These are phyloP conservation scores for Verbena officinalis DNA, from an alignment of 257 asterid genomes.

Conservation along the genomic window DNA sequence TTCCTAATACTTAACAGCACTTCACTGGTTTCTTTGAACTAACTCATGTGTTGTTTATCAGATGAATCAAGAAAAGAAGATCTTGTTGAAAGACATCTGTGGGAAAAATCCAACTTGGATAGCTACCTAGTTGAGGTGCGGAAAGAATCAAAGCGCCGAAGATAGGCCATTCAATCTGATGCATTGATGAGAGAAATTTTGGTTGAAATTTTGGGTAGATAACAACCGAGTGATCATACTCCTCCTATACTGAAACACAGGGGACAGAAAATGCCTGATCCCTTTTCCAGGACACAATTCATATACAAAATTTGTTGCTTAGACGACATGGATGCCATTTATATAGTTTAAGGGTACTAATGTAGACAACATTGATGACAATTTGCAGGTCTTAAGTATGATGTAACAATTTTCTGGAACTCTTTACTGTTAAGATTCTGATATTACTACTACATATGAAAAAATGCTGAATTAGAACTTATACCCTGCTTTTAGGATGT, in stretches of 20 bases:
- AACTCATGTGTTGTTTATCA: slow-evolving; percentile 37
- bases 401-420: not conserved
- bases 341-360: slow-evolving; percentile 10
- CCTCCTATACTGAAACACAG: slow-evolving; percentile 10
- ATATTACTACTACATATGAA: not conserved
- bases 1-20: not conserved
- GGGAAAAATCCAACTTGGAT: slow-evolving; percentile 84
- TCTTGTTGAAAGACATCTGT: slow-evolving; percentile 74
- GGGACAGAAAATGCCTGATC: not conserved
- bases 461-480: not conserved
- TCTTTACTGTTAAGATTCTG: not conserved
- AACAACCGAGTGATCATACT: slow-evolving; percentile 22
- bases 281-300: slow-evolving; percentile 22
- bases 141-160: slow-evolving; percentile 90
- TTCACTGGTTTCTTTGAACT: slow-evolving; percentile 21
- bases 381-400: not conserved
- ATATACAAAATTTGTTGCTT: slow-evolving; percentile 7
- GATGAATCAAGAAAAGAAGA: slow-evolving; percentile 73
- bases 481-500: no score
- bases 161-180: slow-evolving; percentile 41
- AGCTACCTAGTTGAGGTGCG: slow-evolving; percentile 77
- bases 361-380: not conserved
- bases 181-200: slow-evolving; percentile 28
- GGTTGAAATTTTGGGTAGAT: slow-evolving; percentile 32
- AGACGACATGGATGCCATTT: slow-evolving; percentile 6